Evolutionary conservation across 192 early-diverging fungal genomes (phyloP), one percentile per base, ranked within the genome.

Genomic region (Podila horticola): DNA sequence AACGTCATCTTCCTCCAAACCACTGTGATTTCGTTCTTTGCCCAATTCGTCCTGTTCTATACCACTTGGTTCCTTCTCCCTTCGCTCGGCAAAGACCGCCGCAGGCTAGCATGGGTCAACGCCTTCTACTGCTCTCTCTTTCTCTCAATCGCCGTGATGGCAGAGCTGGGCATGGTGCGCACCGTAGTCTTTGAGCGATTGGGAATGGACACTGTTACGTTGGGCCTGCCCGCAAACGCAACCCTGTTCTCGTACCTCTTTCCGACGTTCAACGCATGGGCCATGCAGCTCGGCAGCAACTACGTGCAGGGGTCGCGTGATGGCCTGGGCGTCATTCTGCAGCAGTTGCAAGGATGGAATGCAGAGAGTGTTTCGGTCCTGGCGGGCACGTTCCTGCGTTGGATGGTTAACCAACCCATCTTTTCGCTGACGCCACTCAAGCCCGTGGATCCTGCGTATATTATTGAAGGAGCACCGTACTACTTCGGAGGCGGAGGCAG

Each of bases 401-500:
- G 75, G 75, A 28, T 79, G 22, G 62, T 79, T 20, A 22, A 45
- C 0, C 57, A 72, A 15, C 75, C 75, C 10, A 33, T 79, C 33
- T 79, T 72, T n/a, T 79, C 75, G 3, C 61, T 79, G 7, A 50
- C 69, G 3, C 75, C 75, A 20, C 70, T 79, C 31, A 57, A 62
- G 11, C 69, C 69, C 2, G n/a, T 68, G 2, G 22, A 55, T 26
- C 59, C 59, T 1, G 38, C 45, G 12, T 15, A 62, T 11, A 58
- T 58, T 22, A 58, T 64, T 0, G 36, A 30, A 20, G 49, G 31
- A 41, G 64, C 69, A 12, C 69, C 75, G 10, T 72, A 72, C 33
- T 79, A 67, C 33, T 36, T 79, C 20, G 75, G 75, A 20, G 75
- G 75, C 5, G 75, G 75, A 49, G 75, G 75, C 29, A 48, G 75